A percentile compares a stretch with the other conserved stretches of the same genome.
Evolutionary conservation across 1,284 basidiomycete species (phyloP).

Genomic region (Phlebopus sp.): DNA sequence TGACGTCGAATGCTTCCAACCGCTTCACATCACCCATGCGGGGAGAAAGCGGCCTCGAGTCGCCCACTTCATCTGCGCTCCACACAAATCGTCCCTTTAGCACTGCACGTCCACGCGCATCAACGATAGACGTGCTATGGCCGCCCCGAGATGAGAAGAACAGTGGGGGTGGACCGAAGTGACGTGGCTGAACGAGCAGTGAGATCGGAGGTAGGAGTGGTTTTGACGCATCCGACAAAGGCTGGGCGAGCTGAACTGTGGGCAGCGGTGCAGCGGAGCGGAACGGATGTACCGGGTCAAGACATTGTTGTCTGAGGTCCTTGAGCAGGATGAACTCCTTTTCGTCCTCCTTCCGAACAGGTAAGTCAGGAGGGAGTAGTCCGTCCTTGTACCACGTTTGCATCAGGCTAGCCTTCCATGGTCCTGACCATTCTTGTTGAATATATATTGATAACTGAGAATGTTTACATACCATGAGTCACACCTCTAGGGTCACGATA

Average conservation of each 20-base stretch:
- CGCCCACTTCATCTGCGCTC: constrained; percentile 64
- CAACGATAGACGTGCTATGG: constrained; percentile 81
- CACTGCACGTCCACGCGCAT: constrained; percentile 76
- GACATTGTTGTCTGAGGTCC: constrained; percentile 68
- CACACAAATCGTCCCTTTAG: constrained; percentile 75
- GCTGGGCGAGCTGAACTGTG: constrained; percentile 15
- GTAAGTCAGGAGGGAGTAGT: constrained; percentile 72
- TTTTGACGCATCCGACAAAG: constrained; percentile 40
- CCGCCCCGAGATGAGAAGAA: constrained; percentile 85
- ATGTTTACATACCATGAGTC: constrained; percentile 59
- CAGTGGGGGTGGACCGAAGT: constrained; percentile 81
- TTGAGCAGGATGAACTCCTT: constrained; percentile 61
- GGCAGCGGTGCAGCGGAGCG: constrained; percentile 45
- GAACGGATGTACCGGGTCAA: constrained; percentile 78
- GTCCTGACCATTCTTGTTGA: constrained; percentile 45
- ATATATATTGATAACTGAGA: background rate
- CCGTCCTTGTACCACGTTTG: constrained; percentile 83
- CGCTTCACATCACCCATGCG: constrained; percentile 77
- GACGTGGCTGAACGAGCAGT: constrained; percentile 73
- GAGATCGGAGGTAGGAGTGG: constrained; percentile 75
- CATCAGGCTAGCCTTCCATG: constrained; percentile 83
- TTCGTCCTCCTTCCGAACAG: constrained; percentile 73
- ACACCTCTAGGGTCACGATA: constrained; percentile 77
- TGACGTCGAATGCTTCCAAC: constrained; percentile 72
- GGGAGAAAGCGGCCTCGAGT: constrained; percentile 33